Percentiles rank a stretch among this genome's conserved stretches.
These are phyloP conservation scores for Globisporangium lucens DNA, from an alignment of 352 stramenopile species.

Conservation along the genomic window DNA sequence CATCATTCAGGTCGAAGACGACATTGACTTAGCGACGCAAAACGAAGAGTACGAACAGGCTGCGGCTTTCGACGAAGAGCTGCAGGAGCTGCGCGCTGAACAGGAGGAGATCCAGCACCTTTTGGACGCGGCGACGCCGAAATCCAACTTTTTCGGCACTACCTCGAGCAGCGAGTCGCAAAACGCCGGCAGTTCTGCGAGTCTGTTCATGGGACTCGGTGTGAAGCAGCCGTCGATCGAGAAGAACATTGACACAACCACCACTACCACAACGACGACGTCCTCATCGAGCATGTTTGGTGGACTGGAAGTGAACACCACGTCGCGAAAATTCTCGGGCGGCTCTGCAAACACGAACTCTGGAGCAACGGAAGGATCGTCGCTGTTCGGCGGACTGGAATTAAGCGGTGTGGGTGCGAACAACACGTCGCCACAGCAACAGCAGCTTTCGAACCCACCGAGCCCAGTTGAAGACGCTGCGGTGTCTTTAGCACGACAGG, in stretches of 20 bases:
- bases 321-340: constrained; percentile 16
- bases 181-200: constrained; percentile 12
- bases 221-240: constrained; percentile 19
- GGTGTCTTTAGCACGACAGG: neutral
- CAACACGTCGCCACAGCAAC: constrained; percentile 2
- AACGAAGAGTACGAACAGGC: constrained; percentile 72
- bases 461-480: constrained; percentile 4
- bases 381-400: constrained; percentile 41
- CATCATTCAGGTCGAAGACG: constrained; percentile 53
- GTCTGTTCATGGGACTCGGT: constrained; percentile 31
- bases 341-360: constrained; percentile 14
- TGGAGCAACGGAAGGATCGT: constrained; percentile 9
- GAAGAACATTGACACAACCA: constrained; percentile 1
- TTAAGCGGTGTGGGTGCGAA: constrained; percentile 18
- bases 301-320: constrained; percentile 21
- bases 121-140: constrained; percentile 16
- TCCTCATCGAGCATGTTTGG: constrained; percentile 16
- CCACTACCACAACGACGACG: neutral
- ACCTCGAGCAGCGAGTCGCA: neutral
- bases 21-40: constrained; percentile 66
- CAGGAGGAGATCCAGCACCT: constrained; percentile 43
- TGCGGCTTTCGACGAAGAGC: constrained; percentile 56
- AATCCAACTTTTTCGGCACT: neutral
- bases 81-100: constrained; percentile 49
- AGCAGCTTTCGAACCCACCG: constrained; percentile 8